phyloP scores from a whole-genome alignment of 2,329 filamentous ascomycete species.

The Trichoderma brevicompactum region DNA sequence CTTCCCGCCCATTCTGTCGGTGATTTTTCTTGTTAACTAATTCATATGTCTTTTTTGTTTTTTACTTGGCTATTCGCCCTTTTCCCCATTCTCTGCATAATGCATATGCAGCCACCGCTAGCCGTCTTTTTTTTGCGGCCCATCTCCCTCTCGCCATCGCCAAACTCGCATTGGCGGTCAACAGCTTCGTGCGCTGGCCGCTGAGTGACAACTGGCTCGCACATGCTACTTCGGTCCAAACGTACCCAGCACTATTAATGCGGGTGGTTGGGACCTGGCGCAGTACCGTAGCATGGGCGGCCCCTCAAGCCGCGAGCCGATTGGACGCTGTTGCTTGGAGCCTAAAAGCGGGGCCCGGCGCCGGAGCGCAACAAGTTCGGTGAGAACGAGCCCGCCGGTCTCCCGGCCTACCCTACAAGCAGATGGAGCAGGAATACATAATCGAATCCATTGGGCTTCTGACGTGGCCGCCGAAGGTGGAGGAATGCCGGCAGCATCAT shows the following conservation, averaged over 20 bases:
- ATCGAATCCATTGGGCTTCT: conserved; percentile 22
- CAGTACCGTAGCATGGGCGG: conserved; percentile 21
- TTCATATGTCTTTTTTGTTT: background rate
- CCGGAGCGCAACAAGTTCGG: conserved; percentile 17
- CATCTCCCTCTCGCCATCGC: background rate
- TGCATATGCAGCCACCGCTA: conserved; percentile 19
- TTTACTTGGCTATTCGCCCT: background rate
- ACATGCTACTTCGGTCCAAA: background rate
- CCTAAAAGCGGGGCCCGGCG: conserved; percentile 16
- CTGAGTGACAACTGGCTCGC: conserved; percentile 13
- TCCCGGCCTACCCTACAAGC: conserved; percentile 17
- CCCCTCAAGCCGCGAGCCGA: conserved; percentile 23
- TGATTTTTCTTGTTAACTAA: background rate
- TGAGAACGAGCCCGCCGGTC: conserved; percentile 10
- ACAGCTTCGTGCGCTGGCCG: conserved; percentile 14
- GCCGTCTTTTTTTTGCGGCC: background rate
- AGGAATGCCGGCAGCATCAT: conserved; percentile 20
- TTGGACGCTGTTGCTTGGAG: conserved; percentile 3
- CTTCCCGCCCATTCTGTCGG: background rate
- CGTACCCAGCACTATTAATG: background rate
- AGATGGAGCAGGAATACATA: background rate
- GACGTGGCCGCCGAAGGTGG: conserved; percentile 26
- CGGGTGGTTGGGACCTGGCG: conserved; percentile 24
- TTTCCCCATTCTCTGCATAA: conserved; percentile 21
- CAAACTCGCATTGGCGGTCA: conserved; percentile 22